A percentile compares a stretch with the other conserved stretches of the same genome.
Evolutionary conservation across 257 asterid genomes (phyloP).

Genomic region (Solanum virginianum): DNA sequence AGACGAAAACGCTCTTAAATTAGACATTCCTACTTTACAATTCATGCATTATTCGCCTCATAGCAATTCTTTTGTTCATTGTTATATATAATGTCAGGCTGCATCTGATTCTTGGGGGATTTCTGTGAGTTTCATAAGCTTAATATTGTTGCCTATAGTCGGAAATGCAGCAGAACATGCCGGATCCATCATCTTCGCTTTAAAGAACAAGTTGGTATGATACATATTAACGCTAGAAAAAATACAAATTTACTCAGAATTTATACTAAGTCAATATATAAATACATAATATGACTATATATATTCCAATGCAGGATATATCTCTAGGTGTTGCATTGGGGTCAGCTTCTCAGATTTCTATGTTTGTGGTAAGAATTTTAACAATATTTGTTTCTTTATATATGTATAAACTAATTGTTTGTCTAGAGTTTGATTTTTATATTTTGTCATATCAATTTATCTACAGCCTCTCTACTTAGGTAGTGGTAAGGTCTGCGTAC

Average conservation of each 20-base stretch:
- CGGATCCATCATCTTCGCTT: conserved; percentile 33
- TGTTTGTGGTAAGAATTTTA: conserved; percentile 31
- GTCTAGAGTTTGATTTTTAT: not conserved
- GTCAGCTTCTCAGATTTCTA: conserved; percentile 35
- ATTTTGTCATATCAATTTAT: no score
- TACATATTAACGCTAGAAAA: not conserved
- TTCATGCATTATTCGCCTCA: not conserved
- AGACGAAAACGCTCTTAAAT: not conserved
- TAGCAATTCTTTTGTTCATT: not conserved
- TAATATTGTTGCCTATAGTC: conserved; percentile 35
- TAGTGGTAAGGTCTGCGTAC: no score
- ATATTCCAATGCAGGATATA: conserved; percentile 15
- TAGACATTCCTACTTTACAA: not conserved
- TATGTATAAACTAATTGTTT: not conserved
- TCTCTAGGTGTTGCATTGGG: conserved; percentile 38
- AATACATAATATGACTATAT: not conserved
- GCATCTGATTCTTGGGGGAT: conserved; percentile 36
- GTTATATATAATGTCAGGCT: conserved; percentile 4
- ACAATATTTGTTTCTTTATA: not conserved
- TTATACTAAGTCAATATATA: not conserved
- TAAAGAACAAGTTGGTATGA: conserved; percentile 33
- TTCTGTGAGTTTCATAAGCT: conserved; percentile 35
- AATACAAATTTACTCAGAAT: not conserved
- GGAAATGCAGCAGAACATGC: conserved; percentile 48
- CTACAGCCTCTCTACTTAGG: no score